Base-by-base conservation (phyloP, 176 grass and related monocot genomes). In the Zea mays region DNA sequence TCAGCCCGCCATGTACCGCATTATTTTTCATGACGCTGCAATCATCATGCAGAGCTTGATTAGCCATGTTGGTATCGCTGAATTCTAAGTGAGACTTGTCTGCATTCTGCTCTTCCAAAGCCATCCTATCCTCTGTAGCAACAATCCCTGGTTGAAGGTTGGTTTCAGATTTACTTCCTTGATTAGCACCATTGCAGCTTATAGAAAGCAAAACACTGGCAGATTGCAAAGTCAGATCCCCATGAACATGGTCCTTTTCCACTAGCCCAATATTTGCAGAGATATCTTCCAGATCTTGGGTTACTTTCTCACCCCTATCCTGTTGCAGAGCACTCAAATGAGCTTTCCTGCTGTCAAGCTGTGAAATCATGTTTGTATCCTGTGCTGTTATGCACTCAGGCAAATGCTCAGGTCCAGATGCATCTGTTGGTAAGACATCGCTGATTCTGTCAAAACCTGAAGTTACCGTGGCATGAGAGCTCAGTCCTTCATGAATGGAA, bases 101-200 rank as follows among this genome's bases (percentile, higher is more conserved):
- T 56, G 9, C 14, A 70, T 39, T 79, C 48, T 50, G 48, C 12
- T 50, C 48, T 50, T 50, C 13, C 4, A 5, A 50, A 50, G 13
- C 13, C 48, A 50, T 50, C 48, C 0, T 50, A 15, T 50, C 13
- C 12, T 50, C 56, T 40, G 45, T 69, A 57, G 38, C 12, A 27
- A 27, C 27, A 80, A 69, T 75, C 27, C 27, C 63, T 84, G 71
- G 6, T 6, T 9, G 71, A 84, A 35, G 45, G 47, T 84, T 55
- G n/a, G 65, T 71, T 75, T 75, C 81, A 75, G 64, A 84, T 65
- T 70, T 75, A n/a, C 62, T 71, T 56, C 44, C 81, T 71, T 71
- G 75, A 51, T 47, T 69, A 8, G 63, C 44, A 16, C n/a, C 39
- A 56, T 74, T 84, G 46, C 63, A 79, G 21, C 27, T 27, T 27